These are phyloP conservation scores for Tetradesmus lagerheimii DNA, from an alignment of 139 green algal species.

Conservation along the genomic window DNA sequence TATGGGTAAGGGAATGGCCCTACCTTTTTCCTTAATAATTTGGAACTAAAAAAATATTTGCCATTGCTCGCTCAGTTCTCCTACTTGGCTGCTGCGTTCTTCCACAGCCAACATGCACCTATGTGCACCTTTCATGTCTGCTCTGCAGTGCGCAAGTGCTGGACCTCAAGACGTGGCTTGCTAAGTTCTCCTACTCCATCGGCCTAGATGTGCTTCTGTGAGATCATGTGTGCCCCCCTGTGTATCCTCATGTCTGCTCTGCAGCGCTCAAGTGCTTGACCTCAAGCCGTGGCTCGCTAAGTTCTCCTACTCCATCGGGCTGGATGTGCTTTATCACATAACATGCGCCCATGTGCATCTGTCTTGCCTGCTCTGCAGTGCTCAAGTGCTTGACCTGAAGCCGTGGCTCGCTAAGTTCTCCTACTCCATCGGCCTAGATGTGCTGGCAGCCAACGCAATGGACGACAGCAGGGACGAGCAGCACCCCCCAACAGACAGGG, in stretches of 20 bases:
- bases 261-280: not conserved
- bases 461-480: not conserved
- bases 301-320: slow-evolving; percentile 25
- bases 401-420: slow-evolving; percentile 30
- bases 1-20: no score
- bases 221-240: no score
- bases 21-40: no score
- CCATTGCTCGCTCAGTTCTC: no score
- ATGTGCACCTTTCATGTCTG: no score
- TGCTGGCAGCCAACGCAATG: slow-evolving; percentile 37
- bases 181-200: slow-evolving; percentile 31
- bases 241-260: not conserved
- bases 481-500: not conserved
- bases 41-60: no score
- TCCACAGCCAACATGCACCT: no score
- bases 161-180: slow-evolving; percentile 23
- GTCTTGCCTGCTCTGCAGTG: not conserved
- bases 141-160: no score
- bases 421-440: slow-evolving; percentile 39
- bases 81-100: no score
- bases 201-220: not conserved
- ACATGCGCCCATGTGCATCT: not conserved
- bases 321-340: no score
- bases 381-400: slow-evolving; percentile 28
- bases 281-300: slow-evolving; percentile 33